Conservation (phyloP, 495 filamentous ascomycete genomes). For the Clohesyomyces aquaticus region DNA sequence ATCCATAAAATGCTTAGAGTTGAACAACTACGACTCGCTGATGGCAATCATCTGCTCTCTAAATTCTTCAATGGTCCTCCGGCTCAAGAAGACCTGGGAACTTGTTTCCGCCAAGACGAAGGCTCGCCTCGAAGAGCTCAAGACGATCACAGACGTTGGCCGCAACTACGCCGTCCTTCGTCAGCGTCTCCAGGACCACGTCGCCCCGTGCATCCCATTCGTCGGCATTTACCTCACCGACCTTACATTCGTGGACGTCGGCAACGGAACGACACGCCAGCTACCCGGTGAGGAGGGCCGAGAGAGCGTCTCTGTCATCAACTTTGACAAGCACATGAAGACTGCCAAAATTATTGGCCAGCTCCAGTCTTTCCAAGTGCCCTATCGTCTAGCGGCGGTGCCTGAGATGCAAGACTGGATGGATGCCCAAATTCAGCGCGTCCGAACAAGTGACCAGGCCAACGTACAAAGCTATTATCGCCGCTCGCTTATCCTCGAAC, state of each 20-base stretch:
- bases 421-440: slow-evolving; percentile 77
- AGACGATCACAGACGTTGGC: slow-evolving; percentile 80
- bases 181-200: slow-evolving; percentile 80
- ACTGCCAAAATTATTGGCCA: slow-evolving; percentile 95
- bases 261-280: slow-evolving; percentile 79
- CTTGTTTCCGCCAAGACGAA: slow-evolving; percentile 84
- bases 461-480: slow-evolving; percentile 82
- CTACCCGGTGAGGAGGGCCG: slow-evolving; percentile 56
- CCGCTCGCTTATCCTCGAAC: slow-evolving; percentile 85
- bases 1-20: slow-evolving; percentile 78
- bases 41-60: slow-evolving; percentile 96
- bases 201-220: slow-evolving; percentile 93
- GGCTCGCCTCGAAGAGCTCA: slow-evolving; percentile 72
- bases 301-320: slow-evolving; percentile 79
- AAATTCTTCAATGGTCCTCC: slow-evolving; percentile 85
- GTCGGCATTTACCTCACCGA: slow-evolving; percentile 96
- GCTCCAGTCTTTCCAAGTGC: slow-evolving; percentile 95
- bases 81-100: slow-evolving; percentile 95
- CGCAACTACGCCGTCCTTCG: slow-evolving; percentile 93
- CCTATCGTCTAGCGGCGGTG: slow-evolving; percentile 82
- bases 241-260: slow-evolving; percentile 85
- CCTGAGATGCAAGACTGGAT: slow-evolving; percentile 95
- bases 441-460: slow-evolving; percentile 75
- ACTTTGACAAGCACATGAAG: slow-evolving; percentile 96
- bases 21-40: slow-evolving; percentile 95